A percentile compares a stretch with the other conserved stretches of the same genome.
Evolutionary conservation across 164 flowering plant species (phyloP).

Genomic region (Kalanchoe fedtschenkoi): DNA sequence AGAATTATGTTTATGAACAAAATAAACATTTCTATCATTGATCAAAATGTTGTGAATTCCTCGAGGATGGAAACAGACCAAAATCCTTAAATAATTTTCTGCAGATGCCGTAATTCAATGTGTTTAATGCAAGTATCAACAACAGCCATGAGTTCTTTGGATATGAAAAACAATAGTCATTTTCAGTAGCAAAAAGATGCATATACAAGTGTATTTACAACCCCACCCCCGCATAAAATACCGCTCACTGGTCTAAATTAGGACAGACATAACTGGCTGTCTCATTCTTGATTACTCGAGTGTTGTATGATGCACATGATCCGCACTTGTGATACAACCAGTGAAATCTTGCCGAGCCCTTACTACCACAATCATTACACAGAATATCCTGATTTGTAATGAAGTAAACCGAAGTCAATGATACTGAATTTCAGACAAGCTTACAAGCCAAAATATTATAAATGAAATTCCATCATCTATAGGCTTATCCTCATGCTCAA

Average conservation of each 20-base stretch:
- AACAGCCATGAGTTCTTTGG: too few relatives aligned
- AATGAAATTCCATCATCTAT: too few relatives aligned
- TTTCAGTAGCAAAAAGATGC: neutral
- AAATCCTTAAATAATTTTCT: too few relatives aligned
- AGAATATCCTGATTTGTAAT: slow-evolving; percentile 56
- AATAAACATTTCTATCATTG: too few relatives aligned
- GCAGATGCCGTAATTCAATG: too few relatives aligned
- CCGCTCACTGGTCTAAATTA: slow-evolving; percentile 7
- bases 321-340: slow-evolving; percentile 94
- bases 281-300: slow-evolving; percentile 60
- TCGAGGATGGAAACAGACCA: too few relatives aligned
- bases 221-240: neutral
- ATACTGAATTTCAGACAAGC: neutral
- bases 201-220: neutral
- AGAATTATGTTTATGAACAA: too few relatives aligned
- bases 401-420: neutral
- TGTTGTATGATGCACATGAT: slow-evolving; percentile 82
- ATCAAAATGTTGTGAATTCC: too few relatives aligned
- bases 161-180: too few relatives aligned
- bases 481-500: too few relatives aligned
- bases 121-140: too few relatives aligned
- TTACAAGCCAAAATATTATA: neutral
- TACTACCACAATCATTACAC: slow-evolving; percentile 80
- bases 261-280: slow-evolving; percentile 23
- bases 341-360: slow-evolving; percentile 68